Evolutionary conservation across 1,284 basidiomycete species (phyloP).

Genomic region (Ustilago loliicola): DNA sequence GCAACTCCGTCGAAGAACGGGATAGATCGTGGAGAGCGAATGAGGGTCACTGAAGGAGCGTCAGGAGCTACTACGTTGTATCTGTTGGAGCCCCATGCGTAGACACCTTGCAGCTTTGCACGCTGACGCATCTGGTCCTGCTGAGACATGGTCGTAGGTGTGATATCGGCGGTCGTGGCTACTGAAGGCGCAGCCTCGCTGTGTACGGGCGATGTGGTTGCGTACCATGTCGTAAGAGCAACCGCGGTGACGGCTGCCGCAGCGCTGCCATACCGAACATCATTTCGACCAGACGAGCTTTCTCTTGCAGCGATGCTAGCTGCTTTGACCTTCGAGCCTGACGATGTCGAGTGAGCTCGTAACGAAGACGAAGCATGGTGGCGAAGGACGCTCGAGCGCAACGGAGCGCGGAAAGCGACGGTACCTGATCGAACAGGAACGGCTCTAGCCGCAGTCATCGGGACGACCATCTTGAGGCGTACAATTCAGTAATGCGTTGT

Average conservation of each 20-base stretch:
- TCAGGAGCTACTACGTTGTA: conserved; percentile 68
- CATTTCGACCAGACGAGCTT: conserved; percentile 9
- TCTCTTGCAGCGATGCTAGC: conserved; percentile 8
- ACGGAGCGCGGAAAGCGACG: conserved; percentile 1
- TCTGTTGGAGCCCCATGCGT: conserved; percentile 63
- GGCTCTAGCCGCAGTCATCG: conserved; percentile 18
- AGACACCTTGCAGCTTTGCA: conserved; percentile 54
- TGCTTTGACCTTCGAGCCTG: conserved; percentile 5
- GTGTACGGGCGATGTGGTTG: conserved; percentile 30
- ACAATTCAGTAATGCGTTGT: too few relatives aligned
- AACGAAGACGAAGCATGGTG: conserved; percentile 12
- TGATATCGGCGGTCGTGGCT: conserved; percentile 28
- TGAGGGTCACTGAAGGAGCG: conserved; percentile 43
- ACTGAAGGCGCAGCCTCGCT: conserved; percentile 39
- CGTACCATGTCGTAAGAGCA: conserved; percentile 37
- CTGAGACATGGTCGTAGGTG: conserved; percentile 51
- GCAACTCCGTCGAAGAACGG: conserved; percentile 67
- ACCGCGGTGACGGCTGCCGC: conserved; percentile 24
- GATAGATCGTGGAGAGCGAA: conserved; percentile 59
- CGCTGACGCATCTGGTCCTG: conserved; percentile 63
- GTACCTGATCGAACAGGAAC: conserved; percentile 17
- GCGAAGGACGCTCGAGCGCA: conserved; percentile 7
- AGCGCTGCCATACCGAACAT: conserved; percentile 15
- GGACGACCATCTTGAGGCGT: conserved; percentile 17
- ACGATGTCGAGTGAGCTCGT: conserved; percentile 29